Evolutionary conservation across 352 stramenopile species (phyloP).

Genomic region (Globisporangium rhizosaccharum): DNA sequence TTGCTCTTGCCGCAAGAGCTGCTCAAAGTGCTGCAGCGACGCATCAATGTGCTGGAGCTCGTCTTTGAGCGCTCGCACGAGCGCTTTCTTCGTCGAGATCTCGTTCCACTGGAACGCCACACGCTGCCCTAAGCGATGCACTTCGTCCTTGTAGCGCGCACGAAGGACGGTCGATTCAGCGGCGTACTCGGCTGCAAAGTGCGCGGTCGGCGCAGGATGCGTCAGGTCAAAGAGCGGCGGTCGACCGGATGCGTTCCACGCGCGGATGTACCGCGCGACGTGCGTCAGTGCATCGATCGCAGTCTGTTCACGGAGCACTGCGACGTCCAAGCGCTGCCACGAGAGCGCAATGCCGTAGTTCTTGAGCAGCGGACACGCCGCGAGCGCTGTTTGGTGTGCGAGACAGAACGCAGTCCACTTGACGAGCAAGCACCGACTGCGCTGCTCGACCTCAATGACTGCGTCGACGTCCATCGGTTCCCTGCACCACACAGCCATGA

Average conservation of each 20-base stretch:
- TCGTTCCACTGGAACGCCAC: neutral
- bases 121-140: neutral
- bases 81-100: neutral
- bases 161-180: neutral
- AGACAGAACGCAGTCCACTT: slow-evolving; percentile 42
- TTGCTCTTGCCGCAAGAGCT: slow-evolving; percentile 3
- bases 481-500: slow-evolving; percentile 9
- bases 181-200: slow-evolving; percentile 26
- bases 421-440: slow-evolving; percentile 32
- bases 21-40: neutral
- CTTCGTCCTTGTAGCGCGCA: slow-evolving; percentile 1
- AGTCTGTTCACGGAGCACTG: slow-evolving; percentile 24
- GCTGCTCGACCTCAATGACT: slow-evolving; percentile 26
- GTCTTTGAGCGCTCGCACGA: neutral
- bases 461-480: slow-evolving; percentile 11
- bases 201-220: slow-evolving; percentile 26
- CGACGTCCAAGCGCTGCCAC: slow-evolving; percentile 30
- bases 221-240: slow-evolving; percentile 35
- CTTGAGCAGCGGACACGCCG: slow-evolving; percentile 5
- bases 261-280: slow-evolving; percentile 38
- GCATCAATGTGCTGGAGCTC: slow-evolving; percentile 2
- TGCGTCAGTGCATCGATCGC: slow-evolving; percentile 23
- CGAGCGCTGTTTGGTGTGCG: slow-evolving; percentile 16
- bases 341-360: slow-evolving; percentile 38
- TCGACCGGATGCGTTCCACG: slow-evolving; percentile 16